Conservation (phyloP, 768 basidiomycete species). For the Mycena latifolia region DNA sequence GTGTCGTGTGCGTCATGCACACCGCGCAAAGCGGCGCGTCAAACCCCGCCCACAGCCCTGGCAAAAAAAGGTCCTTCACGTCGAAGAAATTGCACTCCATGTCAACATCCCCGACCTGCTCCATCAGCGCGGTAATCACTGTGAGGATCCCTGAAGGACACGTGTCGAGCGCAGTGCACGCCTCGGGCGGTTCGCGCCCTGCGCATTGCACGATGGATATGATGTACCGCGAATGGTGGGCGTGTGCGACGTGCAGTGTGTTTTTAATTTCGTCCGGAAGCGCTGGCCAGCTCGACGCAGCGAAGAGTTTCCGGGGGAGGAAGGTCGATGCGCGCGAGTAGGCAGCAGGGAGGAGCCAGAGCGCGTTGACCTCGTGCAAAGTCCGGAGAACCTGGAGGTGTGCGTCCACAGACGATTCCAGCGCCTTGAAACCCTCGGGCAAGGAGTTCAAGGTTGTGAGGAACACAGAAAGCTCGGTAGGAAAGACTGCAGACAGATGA, state of each 20-base stretch:
- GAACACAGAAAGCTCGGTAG: neutral
- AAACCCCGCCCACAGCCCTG: neutral
- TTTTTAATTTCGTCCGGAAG: neutral
- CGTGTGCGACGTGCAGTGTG: conserved; percentile 2
- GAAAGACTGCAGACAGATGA: neutral
- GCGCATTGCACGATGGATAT: conserved; percentile 10
- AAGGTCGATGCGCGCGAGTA: conserved; percentile 2
- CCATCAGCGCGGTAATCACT: conserved; percentile 4
- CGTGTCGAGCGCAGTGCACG: neutral
- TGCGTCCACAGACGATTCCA: neutral
- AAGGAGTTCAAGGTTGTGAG: neutral
- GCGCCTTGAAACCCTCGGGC: neutral
- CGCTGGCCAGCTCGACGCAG: neutral
- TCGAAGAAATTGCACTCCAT: conserved; percentile 26
- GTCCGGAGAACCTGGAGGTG: conserved; percentile 2
- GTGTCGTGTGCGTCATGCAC: neutral
- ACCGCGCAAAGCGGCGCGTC: conserved; percentile 8
- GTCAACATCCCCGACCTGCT: conserved; percentile 1
- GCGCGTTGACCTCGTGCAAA: conserved; percentile 19
- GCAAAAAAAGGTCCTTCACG: conserved; percentile 20
- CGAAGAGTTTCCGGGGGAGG: neutral
- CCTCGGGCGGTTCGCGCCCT: neutral
- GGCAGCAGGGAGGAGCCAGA: conserved; percentile 19
- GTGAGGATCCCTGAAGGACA: neutral
- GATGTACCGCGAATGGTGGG: conserved; percentile 15